Evolutionary conservation across 805 yeast species (phyloP).

Genomic region (Pichia kluyveri): DNA sequence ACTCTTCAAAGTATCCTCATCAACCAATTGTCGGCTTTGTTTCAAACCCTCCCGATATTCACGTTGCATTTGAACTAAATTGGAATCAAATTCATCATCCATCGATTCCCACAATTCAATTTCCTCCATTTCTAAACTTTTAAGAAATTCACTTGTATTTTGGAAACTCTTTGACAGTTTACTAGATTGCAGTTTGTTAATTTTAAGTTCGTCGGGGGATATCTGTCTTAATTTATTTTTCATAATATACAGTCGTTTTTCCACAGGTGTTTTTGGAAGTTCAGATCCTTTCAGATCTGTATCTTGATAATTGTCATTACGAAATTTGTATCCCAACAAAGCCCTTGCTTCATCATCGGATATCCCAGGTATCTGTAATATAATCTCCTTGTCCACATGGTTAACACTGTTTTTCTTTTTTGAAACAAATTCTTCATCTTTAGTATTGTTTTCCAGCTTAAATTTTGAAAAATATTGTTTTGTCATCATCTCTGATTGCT

Average conservation of each 20-base stretch:
- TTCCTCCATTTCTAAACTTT: constrained; percentile 22
- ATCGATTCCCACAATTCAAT: constrained; percentile 24
- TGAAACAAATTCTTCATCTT: neutral
- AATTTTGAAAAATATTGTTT: constrained; percentile 13
- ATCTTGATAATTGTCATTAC: neutral
- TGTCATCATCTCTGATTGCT: constrained; percentile 28
- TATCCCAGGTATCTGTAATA: constrained; percentile 18
- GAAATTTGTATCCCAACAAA: constrained; percentile 2
- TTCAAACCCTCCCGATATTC: constrained; percentile 2
- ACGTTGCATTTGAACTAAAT: constrained; percentile 13
- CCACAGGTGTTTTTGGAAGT: constrained; percentile 8
- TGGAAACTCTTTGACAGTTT: constrained; percentile 21
- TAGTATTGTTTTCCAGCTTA: neutral
- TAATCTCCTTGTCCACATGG: neutral
- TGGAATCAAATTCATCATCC: constrained; percentile 26
- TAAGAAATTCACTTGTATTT: constrained; percentile 20
- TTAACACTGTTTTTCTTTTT: neutral
- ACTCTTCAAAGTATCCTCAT: neutral
- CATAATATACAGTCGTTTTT: constrained; percentile 19
- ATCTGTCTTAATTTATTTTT: constrained; percentile 20
- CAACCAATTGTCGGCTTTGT: neutral
- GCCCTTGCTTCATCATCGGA: constrained; percentile 14
- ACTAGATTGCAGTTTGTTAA: constrained; percentile 16
- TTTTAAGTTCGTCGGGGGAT: constrained; percentile 17
- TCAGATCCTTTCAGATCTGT: neutral